These are phyloP conservation scores for Coemansia sp. DNA, from an alignment of 192 early-diverging fungal genomes.

Conservation along the genomic window DNA sequence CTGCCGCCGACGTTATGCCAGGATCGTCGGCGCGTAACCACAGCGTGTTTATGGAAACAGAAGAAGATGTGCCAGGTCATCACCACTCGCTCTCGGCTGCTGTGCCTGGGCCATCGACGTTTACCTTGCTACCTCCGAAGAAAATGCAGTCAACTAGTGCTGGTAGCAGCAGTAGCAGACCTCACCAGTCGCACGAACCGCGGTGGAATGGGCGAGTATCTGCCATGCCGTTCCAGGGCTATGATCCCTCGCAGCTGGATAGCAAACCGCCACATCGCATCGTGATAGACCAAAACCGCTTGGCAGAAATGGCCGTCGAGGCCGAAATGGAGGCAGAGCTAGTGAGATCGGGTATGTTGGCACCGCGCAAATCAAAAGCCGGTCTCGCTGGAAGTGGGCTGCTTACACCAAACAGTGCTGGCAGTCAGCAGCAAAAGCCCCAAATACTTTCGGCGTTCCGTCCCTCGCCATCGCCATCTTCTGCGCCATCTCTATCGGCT, in stretches of 20 bases:
- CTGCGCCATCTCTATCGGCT: slow-evolving; percentile 4
- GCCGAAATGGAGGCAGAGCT: slow-evolving; percentile 54
- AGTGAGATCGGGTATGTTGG: slow-evolving; percentile 45
- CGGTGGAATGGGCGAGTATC: slow-evolving; percentile 54
- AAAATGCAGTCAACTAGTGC: neutral
- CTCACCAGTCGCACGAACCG: slow-evolving; percentile 21
- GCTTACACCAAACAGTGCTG: neutral
- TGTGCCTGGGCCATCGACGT: neutral
- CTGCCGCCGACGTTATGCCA: neutral
- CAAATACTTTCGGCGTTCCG: slow-evolving; percentile 41
- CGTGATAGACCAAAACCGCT: slow-evolving; percentile 26
- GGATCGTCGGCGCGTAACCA: slow-evolving; percentile 23
- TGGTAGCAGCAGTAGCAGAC: slow-evolving; percentile 5
- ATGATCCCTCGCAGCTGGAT: slow-evolving; percentile 29
- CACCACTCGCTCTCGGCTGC: slow-evolving; percentile 8
- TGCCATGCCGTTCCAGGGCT: slow-evolving; percentile 49
- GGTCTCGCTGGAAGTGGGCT: slow-evolving; percentile 2
- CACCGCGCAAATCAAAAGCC: slow-evolving; percentile 21
- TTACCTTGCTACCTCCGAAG: neutral
- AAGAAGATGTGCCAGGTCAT: slow-evolving; percentile 17
- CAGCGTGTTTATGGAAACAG: slow-evolving; percentile 32
- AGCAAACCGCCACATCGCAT: slow-evolving; percentile 14
- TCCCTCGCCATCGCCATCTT: neutral
- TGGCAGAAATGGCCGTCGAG: slow-evolving; percentile 43
- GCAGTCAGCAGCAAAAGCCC: slow-evolving; percentile 18